phyloP scores from a whole-genome alignment of 495 filamentous ascomycete species.

The Aspergillus kassunensis region DNA sequence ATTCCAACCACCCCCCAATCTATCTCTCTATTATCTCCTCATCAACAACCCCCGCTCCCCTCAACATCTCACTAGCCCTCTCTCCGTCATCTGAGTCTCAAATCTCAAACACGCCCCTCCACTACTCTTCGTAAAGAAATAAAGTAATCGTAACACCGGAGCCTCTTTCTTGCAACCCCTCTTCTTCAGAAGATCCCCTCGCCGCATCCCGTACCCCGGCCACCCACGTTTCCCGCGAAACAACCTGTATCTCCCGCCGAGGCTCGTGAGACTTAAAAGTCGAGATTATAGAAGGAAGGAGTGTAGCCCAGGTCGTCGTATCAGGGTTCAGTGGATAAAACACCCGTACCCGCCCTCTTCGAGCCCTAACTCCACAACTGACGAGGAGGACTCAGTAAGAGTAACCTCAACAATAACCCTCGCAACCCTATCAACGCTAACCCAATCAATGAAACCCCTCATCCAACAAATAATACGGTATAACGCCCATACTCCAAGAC shows the following conservation, averaged over 20 bases:
- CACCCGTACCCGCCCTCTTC: background rate
- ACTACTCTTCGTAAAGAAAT: conserved; percentile 2
- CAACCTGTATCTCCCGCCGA: background rate
- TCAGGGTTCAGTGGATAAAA: conserved; percentile 1
- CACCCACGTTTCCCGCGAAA: background rate
- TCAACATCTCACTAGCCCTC: background rate
- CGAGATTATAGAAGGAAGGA: background rate
- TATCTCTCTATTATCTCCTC: conserved; percentile 2
- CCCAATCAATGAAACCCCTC: background rate
- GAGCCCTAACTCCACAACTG: background rate
- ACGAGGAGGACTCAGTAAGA: background rate
- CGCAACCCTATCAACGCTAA: background rate
- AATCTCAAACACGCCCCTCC: background rate
- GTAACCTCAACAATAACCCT: conserved; percentile 2
- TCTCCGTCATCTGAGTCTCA: background rate
- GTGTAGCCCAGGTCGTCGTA: background rate
- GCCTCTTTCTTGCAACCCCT: background rate
- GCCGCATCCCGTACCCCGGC: background rate
- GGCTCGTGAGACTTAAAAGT: background rate
- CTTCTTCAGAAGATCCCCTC: background rate
- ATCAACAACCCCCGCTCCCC: background rate
- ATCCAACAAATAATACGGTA: background rate
- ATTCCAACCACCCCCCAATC: conserved; percentile 1
- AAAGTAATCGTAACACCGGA: conserved; percentile 2
- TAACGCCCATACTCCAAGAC: conserved; percentile 1